These are phyloP conservation scores for Coniochaeta pulveracea DNA, from an alignment of 2,329 filamentous ascomycete genomes.

Conservation along the genomic window DNA sequence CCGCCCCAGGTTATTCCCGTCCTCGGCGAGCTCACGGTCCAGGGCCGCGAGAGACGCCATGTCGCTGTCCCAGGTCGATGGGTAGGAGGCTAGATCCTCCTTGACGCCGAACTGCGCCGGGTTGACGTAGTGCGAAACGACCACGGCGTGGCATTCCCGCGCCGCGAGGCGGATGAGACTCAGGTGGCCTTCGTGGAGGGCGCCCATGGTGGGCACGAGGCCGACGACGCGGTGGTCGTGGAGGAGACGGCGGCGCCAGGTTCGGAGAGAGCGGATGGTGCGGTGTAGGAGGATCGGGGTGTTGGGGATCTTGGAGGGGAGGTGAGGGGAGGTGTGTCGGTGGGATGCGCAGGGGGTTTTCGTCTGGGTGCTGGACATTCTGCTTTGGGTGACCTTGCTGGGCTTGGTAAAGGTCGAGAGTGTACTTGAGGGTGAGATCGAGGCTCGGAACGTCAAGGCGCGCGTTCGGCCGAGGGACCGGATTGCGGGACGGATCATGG, in stretches of 20 bases:
- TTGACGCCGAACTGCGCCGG: slow-evolving; percentile 87
- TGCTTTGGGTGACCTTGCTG: slow-evolving; percentile 9
- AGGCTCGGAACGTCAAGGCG: slow-evolving; percentile 5
- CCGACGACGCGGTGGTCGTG: slow-evolving; percentile 62
- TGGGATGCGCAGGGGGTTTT: slow-evolving; percentile 7
- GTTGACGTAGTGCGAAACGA: slow-evolving; percentile 92
- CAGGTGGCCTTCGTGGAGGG: slow-evolving; percentile 84
- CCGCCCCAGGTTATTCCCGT: slow-evolving; percentile 49
- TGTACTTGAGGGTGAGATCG: background rate
- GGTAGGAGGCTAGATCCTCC: slow-evolving; percentile 84
- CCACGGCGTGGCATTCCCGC: slow-evolving; percentile 71
- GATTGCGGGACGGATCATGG: slow-evolving; percentile 9
- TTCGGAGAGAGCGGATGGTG: slow-evolving; percentile 58
- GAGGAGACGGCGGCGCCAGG: slow-evolving; percentile 55
- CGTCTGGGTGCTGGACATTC: slow-evolving; percentile 15
- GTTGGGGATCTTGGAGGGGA: slow-evolving; percentile 37
- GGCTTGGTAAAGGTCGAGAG: background rate
- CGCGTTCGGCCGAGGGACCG: slow-evolving; percentile 9
- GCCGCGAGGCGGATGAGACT: slow-evolving; percentile 78
- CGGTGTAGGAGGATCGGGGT: slow-evolving; percentile 63
- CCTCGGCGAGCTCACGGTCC: slow-evolving; percentile 59
- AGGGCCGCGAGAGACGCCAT: slow-evolving; percentile 53
- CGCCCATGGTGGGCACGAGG: slow-evolving; percentile 95
- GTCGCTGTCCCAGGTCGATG: slow-evolving; percentile 78
- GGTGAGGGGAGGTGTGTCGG: slow-evolving; percentile 12